Conservation (phyloP, 768 basidiomycete species). For the Boletus barrowsii region DNA sequence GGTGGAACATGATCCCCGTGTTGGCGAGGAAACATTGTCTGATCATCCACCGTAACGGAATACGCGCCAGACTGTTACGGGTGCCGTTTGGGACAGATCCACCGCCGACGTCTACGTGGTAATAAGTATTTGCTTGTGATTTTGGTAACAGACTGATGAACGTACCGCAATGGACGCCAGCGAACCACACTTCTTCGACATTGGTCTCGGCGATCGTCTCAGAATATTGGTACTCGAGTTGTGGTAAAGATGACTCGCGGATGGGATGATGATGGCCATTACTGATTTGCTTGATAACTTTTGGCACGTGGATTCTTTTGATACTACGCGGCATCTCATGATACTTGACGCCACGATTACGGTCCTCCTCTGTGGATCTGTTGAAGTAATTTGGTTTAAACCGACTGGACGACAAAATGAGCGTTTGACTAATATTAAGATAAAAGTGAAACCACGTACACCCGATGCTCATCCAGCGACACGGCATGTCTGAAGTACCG, state of each 20-base stretch:
- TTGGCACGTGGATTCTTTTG: conserved; percentile 18
- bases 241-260: conserved; percentile 14
- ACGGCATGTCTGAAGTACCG: conserved; percentile 69
- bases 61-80: conserved; percentile 61
- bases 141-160: background rate
- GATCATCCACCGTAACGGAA: conserved; percentile 77
- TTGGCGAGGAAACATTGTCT: conserved; percentile 58
- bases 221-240: conserved; percentile 43
- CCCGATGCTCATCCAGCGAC: conserved; percentile 66
- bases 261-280: conserved; percentile 5
- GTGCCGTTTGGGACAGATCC: conserved; percentile 59
- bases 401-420: conserved; percentile 18
- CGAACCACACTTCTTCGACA: conserved; percentile 79
- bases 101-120: conserved; percentile 66
- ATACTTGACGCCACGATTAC: conserved; percentile 43
- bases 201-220: conserved; percentile 43
- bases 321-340: conserved; percentile 46
- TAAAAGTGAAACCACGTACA: conserved; percentile 30
- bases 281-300: background rate
- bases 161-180: conserved; percentile 70
- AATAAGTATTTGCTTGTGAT: background rate
- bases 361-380: conserved; percentile 40
- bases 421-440: background rate
- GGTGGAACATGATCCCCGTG: conserved; percentile 57
- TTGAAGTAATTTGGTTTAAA: conserved; percentile 37